Evolutionary conservation across 2,329 filamentous ascomycete genomes (phyloP).

Genomic region (Ustilaginoidea virens): DNA sequence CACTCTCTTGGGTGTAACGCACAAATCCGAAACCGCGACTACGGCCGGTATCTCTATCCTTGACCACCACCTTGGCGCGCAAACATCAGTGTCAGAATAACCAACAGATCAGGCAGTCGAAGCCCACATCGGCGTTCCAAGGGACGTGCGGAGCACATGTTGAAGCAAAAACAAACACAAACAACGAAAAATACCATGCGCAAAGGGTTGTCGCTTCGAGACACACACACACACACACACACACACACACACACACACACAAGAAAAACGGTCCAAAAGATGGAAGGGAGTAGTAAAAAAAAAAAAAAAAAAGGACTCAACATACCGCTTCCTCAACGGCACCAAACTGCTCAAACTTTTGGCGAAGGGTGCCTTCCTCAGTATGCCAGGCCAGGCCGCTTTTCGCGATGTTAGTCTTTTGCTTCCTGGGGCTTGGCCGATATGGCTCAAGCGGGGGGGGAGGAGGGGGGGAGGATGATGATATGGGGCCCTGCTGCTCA

Average conservation of each 20-base stretch:
- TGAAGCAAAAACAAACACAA: too few species aligned
- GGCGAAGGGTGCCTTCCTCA: slow-evolving; percentile 69
- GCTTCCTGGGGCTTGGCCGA: slow-evolving; percentile 1
- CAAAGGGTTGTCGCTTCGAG: too few species aligned
- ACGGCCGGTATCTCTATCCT: slow-evolving; percentile 90
- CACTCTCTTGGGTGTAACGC: slow-evolving; percentile 61
- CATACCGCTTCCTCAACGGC: slow-evolving; percentile 88
- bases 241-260: too few species aligned
- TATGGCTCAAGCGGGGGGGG: background rate
- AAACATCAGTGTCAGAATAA: slow-evolving; percentile 9
- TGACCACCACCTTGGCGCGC: slow-evolving; percentile 68
- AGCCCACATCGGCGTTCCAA: too few species aligned
- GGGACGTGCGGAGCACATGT: too few species aligned
- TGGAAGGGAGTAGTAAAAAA: too few species aligned
- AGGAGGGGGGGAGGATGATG: slow-evolving; percentile 2
- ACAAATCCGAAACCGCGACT: slow-evolving; percentile 98
- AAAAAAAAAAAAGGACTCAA: slow-evolving; percentile 14
- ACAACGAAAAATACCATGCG: too few species aligned
- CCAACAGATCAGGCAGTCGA: too few species aligned
- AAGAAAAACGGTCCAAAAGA: too few species aligned
- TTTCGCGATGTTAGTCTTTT: slow-evolving; percentile 20
- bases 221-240: too few species aligned
- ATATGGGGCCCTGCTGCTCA: too few species aligned
- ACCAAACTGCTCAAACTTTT: slow-evolving; percentile 89
- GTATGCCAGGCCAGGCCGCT: slow-evolving; percentile 98